Base-by-base conservation (phyloP, 257 asterid genomes). In the Penstemon davidsonii region DNA sequence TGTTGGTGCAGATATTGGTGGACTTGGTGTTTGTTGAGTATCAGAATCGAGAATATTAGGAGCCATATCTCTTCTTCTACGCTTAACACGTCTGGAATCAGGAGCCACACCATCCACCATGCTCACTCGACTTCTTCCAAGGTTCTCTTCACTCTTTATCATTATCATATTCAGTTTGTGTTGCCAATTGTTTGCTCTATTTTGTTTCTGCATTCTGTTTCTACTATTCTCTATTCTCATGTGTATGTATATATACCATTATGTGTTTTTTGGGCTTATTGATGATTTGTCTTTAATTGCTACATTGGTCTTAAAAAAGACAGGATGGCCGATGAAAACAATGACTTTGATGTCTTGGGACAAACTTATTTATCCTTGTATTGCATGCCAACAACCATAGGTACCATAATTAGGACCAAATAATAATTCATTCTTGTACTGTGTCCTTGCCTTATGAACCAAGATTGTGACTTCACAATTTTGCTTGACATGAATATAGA, bases 1-100 rank as follows among this genome's bases (percentile, higher is more conserved):
- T 64, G 64, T 78, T 19, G 73, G 58, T 36, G 52, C 59, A 47
- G 60, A 5, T 53, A 42, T 10, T 68, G 62, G 11, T 8, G 4
- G 62, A 9, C 33, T 25, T 47, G 36, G 8, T 4, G 68, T 37
- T 41, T 55, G 73, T 55, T 62, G 70, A 55, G 42, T 39, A 10
- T 73, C 64, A 40, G 67, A 43, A 4, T 40, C 13, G 0, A 37
- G 40, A 33, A 19, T 6, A 15, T 42, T 47, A 45, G 64, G 64
- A 12, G 72, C 18, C 1, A 72, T 33, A n/a, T 85, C 92, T 79
- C 87, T 77, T 72, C 85, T 74, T 12, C 87, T 76, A 19, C 90
- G 85, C 62, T 85, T 88, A 5, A 64, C 52, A 10, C 74, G 47
- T 18, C 69, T 63, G 3, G 57, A 60, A 12, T 67, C 83, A 43